These are phyloP conservation scores for Mycena maculata DNA, from an alignment of 768 basidiomycete genomes.

Conservation along the genomic window DNA sequence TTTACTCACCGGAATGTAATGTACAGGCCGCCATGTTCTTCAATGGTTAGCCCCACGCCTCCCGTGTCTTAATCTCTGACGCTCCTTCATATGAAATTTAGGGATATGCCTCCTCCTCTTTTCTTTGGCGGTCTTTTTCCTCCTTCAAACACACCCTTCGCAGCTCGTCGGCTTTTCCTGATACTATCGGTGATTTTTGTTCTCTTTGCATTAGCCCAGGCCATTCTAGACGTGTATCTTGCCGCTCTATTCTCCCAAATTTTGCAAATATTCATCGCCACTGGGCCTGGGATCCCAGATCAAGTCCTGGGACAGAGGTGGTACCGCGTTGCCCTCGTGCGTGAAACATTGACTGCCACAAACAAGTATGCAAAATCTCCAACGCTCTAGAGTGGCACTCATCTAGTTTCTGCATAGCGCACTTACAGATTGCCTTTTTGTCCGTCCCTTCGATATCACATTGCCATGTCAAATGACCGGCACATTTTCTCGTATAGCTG, in stretches of 20 bases:
- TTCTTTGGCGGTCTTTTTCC: not conserved
- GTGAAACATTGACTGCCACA: not conserved
- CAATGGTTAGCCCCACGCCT: not conserved
- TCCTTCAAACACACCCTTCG: constrained; percentile 1
- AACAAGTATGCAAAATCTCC: constrained; percentile 5
- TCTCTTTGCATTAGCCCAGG: not conserved
- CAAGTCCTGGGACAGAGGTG: not conserved
- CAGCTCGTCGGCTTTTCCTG: constrained; percentile 1
- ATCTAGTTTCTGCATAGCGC: not conserved
- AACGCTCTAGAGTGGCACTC: too few species aligned
- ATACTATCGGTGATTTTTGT: not conserved
- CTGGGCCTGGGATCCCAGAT: not conserved
- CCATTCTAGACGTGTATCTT: not conserved
- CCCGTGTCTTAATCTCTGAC: not conserved
- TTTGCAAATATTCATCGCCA: not conserved
- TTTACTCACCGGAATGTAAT: not conserved
- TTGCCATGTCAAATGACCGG: too few species aligned
- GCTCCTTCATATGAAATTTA: not conserved
- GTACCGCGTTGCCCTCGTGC: not conserved
- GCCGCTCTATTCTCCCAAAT: not conserved
- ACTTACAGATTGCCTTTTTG: not conserved
- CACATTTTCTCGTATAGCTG: not conserved
- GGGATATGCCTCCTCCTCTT: constrained; percentile 22
- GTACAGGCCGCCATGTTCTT: not conserved
- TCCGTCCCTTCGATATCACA: too few species aligned